Evolutionary conservation across 257 asterid species (phyloP).

Genomic region (Verbena officinalis): DNA sequence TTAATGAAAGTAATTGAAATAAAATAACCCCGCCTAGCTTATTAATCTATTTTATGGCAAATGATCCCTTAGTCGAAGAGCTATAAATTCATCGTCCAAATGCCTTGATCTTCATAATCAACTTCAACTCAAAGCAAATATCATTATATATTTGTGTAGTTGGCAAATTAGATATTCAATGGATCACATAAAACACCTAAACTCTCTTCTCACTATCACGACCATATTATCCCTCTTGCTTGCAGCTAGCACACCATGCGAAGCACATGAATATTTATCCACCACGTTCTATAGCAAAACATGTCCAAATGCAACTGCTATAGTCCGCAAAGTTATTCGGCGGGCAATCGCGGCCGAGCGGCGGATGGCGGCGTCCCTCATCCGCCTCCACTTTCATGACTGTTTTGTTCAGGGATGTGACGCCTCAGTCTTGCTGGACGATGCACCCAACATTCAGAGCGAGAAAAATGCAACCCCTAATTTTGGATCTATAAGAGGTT

Average conservation of each 20-base stretch:
- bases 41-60: no score
- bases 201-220: neutral
- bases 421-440: conserved; percentile 50
- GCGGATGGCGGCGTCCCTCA: conserved; percentile 53
- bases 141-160: neutral
- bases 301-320: conserved; percentile 40
- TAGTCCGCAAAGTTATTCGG: conserved; percentile 39
- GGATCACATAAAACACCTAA: neutral
- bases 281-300: conserved; percentile 33
- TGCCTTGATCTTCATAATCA: neutral
- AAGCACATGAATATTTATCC: conserved; percentile 54
- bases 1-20: neutral
- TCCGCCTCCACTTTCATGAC: conserved; percentile 59
- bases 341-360: conserved; percentile 37
- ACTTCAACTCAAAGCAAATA: neutral
- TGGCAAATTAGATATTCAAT: neutral
- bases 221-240: conserved; percentile 6
- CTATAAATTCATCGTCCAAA: conserved; percentile 17
- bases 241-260: conserved; percentile 9
- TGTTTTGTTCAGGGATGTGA: conserved; percentile 57
- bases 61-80: neutral
- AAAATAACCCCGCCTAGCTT: no score
- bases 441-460: conserved; percentile 34
- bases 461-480: conserved; percentile 47
- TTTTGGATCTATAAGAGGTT: conserved; percentile 40